phyloP scores from a whole-genome alignment of 2,329 filamentous ascomycete genomes.

The Trichothecium sympodiale region DNA sequence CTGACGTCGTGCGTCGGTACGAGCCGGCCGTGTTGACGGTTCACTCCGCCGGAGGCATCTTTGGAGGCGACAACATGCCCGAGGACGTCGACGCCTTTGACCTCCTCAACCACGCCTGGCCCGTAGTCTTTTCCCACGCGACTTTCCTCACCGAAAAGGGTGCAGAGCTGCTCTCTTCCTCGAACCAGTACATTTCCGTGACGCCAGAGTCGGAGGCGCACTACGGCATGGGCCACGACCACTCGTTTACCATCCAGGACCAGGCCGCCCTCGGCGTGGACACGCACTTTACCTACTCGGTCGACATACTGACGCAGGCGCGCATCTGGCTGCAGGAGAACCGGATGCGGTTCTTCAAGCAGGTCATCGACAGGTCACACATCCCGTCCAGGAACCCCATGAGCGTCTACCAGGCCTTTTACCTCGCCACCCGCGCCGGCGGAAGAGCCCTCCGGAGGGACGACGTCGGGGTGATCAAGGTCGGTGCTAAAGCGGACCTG shows the following conservation, averaged over 20 bases:
- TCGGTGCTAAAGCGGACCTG: conserved; percentile 42
- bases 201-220: conserved; percentile 49
- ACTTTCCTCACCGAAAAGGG: conserved; percentile 29
- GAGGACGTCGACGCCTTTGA: conserved; percentile 21
- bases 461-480: conserved; percentile 36
- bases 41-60: conserved; percentile 27
- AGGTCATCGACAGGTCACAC: conserved; percentile 25
- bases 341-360: conserved; percentile 25
- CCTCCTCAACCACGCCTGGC: conserved; percentile 30
- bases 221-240: conserved; percentile 39
- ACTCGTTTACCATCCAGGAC: conserved; percentile 32
- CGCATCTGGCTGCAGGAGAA: conserved; percentile 38
- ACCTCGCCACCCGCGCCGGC: conserved; percentile 40
- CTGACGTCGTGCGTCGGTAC: conserved; percentile 19
- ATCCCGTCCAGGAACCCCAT: conserved; percentile 41
- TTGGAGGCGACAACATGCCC: conserved; percentile 25
- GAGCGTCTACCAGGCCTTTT: conserved; percentile 41
- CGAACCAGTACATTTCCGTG: conserved; percentile 42
- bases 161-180: conserved; percentile 28
- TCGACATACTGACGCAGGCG: conserved; percentile 37
- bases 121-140: conserved; percentile 41
- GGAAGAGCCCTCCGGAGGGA: conserved; percentile 36
- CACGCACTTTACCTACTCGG: conserved; percentile 39
- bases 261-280: conserved; percentile 42
- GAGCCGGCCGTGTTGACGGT: conserved; percentile 34